Percentiles rank a stretch among this genome's conserved stretches.
These are phyloP conservation scores for Epichloe brachyelytri DNA, from an alignment of 2,329 filamentous ascomycete species.

Conservation along the genomic window DNA sequence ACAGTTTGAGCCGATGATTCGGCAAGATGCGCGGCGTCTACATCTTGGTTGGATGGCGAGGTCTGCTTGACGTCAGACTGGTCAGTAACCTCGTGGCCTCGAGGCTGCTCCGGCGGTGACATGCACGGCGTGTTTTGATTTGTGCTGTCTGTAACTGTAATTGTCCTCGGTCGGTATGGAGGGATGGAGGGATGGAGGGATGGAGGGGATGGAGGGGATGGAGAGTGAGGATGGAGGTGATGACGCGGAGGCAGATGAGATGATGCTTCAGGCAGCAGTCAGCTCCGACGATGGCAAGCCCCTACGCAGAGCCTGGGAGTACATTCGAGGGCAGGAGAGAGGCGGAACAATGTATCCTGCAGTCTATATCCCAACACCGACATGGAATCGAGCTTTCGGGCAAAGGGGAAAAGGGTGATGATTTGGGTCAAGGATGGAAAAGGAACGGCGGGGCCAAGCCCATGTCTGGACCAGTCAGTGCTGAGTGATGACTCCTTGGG, in stretches of 20 bases:
- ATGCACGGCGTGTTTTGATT: constrained; percentile 16
- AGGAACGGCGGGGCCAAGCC: no score
- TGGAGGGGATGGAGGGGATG: not conserved
- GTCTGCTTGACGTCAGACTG: constrained; percentile 3
- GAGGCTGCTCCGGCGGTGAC: constrained; percentile 22
- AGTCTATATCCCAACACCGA: not conserved
- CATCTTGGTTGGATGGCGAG: not conserved
- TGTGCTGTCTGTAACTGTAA: not conserved
- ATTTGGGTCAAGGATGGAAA: no score
- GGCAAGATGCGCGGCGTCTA: not conserved
- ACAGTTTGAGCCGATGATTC: not conserved
- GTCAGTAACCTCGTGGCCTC: constrained; percentile 12
- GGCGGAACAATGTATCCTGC: not conserved
- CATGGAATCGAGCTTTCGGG: not conserved
- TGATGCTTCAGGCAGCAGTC: not conserved
- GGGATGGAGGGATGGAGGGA: not conserved
- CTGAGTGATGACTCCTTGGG: no score
- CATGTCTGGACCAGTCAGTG: no score
- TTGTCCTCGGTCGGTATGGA: not conserved
- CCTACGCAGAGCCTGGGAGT: not conserved
- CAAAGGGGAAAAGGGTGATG: not conserved
- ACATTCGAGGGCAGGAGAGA: not conserved
- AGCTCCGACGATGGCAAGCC: not conserved
- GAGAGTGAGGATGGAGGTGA: not conserved
- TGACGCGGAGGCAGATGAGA: no score